Conservation (phyloP, 108 stramenopile species). For the Cyclotella cryptica region DNA sequence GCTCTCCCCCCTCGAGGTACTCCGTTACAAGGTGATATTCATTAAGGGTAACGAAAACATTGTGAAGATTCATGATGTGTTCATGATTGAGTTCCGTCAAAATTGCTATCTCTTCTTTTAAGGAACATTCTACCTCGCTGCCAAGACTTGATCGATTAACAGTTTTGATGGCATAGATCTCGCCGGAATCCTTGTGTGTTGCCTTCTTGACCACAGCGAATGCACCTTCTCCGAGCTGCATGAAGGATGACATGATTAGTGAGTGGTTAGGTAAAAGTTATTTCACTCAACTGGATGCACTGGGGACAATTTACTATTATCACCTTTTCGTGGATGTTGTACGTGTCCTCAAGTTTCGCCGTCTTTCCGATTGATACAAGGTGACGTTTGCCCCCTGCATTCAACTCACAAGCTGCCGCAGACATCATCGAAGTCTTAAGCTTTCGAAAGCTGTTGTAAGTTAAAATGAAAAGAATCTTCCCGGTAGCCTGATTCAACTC, state of each 20-base stretch:
- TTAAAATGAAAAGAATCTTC: slow-evolving; percentile 28
- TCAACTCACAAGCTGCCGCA: slow-evolving; percentile 21
- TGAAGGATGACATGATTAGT: not conserved
- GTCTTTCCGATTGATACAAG: slow-evolving; percentile 15
- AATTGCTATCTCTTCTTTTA: slow-evolving; percentile 70
- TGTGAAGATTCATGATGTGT: slow-evolving; percentile 84
- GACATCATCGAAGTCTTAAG: slow-evolving; percentile 60
- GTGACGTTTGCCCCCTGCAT: slow-evolving; percentile 14
- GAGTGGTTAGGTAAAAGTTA: too few relatives aligned
- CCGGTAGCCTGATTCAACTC: slow-evolving; percentile 18
- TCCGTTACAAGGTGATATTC: slow-evolving; percentile 78
- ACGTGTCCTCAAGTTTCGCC: slow-evolving; percentile 50
- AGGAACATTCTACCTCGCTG: slow-evolving; percentile 23
- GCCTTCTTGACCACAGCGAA: slow-evolving; percentile 68
- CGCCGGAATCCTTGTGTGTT: slow-evolving; percentile 52
- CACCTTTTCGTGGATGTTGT: slow-evolving; percentile 45
- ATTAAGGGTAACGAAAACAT: slow-evolving; percentile 73
- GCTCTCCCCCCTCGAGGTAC: slow-evolving; percentile 83
- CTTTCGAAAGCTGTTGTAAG: slow-evolving; percentile 51
- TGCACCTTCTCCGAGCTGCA: slow-evolving; percentile 76
- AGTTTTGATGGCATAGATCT: slow-evolving; percentile 70
- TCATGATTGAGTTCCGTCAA: slow-evolving; percentile 74
- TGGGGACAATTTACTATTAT: not conserved
- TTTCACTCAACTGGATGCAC: not conserved
- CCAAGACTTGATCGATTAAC: slow-evolving; percentile 58